Evolutionary conservation across 108 stramenopile genomes (phyloP), one percentile per base, ranked within the genome.

Genomic region (Cylindrotheca closterium): DNA sequence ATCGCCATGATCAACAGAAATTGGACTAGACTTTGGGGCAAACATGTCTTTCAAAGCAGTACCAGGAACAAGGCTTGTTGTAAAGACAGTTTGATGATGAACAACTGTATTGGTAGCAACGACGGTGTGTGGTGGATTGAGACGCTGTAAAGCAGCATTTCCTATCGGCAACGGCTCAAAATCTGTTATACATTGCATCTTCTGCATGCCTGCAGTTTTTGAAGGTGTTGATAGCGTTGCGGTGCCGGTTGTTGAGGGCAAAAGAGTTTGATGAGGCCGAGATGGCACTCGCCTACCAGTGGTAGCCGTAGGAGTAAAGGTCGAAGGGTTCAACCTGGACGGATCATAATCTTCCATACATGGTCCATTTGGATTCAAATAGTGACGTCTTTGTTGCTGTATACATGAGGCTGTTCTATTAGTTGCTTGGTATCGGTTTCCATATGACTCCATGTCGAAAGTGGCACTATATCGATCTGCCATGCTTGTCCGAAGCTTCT

Each of bases 311-410:
- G 67, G 31, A 50, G 58, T 68, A 48, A 58, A 58, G 30, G 49
- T 24, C 18, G 45, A 22, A 19, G 19, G n/a, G 55, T 21, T n/a
- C 57, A 52, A 24, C 46, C 34, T 27, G 28, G 25, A 53, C 4
- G 69, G 71, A 48, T 72, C 71, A 30, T 72, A 72, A 46, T 48
- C 55, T 0, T 72, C 71, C 31, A 58, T 57, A 46, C 28, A 52
- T 0, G 71, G 71, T 12, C 63, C 71, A 24, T 26, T 37, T 12
- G 46, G 32, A 8, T 30, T 26, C 17, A 21, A 22, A 46, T 59
- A 58, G 22, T 55, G 23, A 2, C 27, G 55, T 34, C 33, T 58
- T 69, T 69, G 58, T 24, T 58, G 50, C 46, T 55, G 70, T 1
- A 60, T 31, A 26, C 33, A 21, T 25, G 55, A 25, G 2, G 58